These are phyloP conservation scores for Scheffersomyces illinoinensis DNA, from an alignment of 1,139 yeast genomes.

Conservation along the genomic window DNA sequence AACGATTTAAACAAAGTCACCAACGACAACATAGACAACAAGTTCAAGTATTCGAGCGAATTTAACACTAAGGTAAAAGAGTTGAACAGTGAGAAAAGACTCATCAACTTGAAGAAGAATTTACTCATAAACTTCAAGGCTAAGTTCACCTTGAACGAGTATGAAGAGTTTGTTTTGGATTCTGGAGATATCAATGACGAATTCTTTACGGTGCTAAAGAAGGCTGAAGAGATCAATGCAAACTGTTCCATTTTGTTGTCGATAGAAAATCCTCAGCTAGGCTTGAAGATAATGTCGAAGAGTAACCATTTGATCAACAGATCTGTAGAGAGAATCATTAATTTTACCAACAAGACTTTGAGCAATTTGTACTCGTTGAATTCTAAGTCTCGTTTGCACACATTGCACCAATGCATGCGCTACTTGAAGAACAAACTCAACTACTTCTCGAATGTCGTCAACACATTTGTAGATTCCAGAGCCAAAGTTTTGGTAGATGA, in stretches of 20 bases:
- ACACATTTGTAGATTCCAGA: slow-evolving; percentile 51
- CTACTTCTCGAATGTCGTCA: slow-evolving; percentile 52
- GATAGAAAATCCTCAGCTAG: slow-evolving; percentile 70
- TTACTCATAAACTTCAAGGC: slow-evolving; percentile 59
- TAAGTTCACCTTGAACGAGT: slow-evolving; percentile 68
- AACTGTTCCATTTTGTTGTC: slow-evolving; percentile 70
- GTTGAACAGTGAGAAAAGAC: slow-evolving; percentile 42
- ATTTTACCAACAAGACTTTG: slow-evolving; percentile 36
- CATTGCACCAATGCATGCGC: slow-evolving; percentile 35
- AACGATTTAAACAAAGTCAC: slow-evolving; percentile 31
- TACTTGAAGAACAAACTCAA: slow-evolving; percentile 41
- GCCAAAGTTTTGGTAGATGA: slow-evolving; percentile 60
- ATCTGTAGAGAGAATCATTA: slow-evolving; percentile 52
- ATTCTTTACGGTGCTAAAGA: slow-evolving; percentile 61
- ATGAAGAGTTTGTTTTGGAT: slow-evolving; percentile 61
- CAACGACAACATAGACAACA: slow-evolving; percentile 36
- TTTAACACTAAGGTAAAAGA: slow-evolving; percentile 39
- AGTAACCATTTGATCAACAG: slow-evolving; percentile 52
- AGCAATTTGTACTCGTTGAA: slow-evolving; percentile 36
- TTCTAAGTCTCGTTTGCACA: slow-evolving; percentile 25
- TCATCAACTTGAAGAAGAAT: slow-evolving; percentile 52
- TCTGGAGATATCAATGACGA: slow-evolving; percentile 50
- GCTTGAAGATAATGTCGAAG: slow-evolving; percentile 66
- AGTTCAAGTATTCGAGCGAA: slow-evolving; percentile 19
- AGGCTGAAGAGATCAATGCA: slow-evolving; percentile 63